Percentiles rank a stretch among this genome's conserved stretches.
Conservation (phyloP, 2,329 filamentous ascomycete species). For the Diplodia corticola region DNA sequence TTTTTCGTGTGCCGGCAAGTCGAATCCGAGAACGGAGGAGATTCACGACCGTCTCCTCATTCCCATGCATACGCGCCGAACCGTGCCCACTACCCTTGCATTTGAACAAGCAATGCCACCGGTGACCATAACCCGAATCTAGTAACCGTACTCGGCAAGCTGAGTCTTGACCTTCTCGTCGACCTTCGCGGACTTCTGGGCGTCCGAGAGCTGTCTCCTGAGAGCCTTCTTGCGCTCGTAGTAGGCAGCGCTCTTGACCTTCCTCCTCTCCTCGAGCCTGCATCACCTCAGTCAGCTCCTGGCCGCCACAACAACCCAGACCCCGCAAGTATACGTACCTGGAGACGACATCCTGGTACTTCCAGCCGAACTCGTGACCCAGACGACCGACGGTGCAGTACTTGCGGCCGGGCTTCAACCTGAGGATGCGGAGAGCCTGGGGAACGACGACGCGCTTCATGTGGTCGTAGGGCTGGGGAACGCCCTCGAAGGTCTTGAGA, state of each 20-base stretch:
- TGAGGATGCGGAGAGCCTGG: constrained; percentile 93
- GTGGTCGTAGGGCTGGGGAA: constrained; percentile 98
- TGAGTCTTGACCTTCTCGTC: constrained; percentile 84
- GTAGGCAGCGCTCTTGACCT: constrained; percentile 98
- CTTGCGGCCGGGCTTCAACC: constrained; percentile 98
- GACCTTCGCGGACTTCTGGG: constrained; percentile 87
- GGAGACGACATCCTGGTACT: constrained; percentile 99
- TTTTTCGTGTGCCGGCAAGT: constrained; percentile 24
- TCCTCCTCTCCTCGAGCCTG: constrained; percentile 98
- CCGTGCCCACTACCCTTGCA: constrained; percentile 23
- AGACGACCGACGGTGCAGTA: constrained; percentile 99
- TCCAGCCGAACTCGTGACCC: constrained; percentile 99
- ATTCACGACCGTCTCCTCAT: constrained; percentile 22
- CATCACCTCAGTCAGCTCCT: constrained; percentile 29
- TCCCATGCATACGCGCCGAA: constrained; percentile 23
- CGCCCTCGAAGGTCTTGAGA: constrained; percentile 99
- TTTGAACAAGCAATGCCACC: constrained; percentile 20
- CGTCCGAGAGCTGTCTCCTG: constrained; percentile 84
- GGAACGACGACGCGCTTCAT: constrained; percentile 99
- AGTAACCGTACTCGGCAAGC: constrained; percentile 90
- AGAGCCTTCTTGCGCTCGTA: constrained; percentile 99
- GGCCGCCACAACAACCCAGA: neutral
- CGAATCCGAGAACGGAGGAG: constrained; percentile 21
- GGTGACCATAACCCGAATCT: constrained; percentile 45
- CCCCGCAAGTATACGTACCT: constrained; percentile 65